A percentile compares a stretch with the other conserved stretches of the same genome.
These are phyloP conservation scores for Petunia secreta DNA, from an alignment of 257 asterid species.

Conservation along the genomic window DNA sequence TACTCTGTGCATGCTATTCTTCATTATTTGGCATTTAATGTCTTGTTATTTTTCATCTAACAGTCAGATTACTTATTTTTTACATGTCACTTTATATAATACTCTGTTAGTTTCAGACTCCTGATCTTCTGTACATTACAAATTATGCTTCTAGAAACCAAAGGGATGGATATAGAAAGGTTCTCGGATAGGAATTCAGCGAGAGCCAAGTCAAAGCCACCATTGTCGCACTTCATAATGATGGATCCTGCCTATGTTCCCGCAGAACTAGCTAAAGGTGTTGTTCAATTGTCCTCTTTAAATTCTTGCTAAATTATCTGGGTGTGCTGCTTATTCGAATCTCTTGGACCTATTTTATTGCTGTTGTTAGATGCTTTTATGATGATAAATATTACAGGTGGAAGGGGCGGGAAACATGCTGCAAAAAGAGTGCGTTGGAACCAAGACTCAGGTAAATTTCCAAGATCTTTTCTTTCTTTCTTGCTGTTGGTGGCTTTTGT, in stretches of 20 bases:
- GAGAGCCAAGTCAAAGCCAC: slow-evolving; percentile 39
- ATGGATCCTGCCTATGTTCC: slow-evolving; percentile 59
- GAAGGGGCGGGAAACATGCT: slow-evolving; percentile 37
- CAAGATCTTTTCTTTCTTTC: slow-evolving; percentile 17
- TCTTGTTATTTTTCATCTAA: background rate
- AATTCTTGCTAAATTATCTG: background rate
- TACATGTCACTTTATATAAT: background rate
- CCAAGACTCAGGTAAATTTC: slow-evolving; percentile 47
- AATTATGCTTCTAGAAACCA: slow-evolving; percentile 41
- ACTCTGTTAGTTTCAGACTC: background rate
- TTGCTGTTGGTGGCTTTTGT: background rate
- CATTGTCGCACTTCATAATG: slow-evolving; percentile 51
- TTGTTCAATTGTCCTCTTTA: slow-evolving; percentile 28
- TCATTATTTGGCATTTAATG: slow-evolving; percentile 17
- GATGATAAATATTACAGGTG: slow-evolving; percentile 42
- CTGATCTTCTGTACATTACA: slow-evolving; percentile 17
- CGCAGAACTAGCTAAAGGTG: slow-evolving; percentile 64
- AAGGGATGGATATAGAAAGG: slow-evolving; percentile 59
- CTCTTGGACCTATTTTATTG: slow-evolving; percentile 19
- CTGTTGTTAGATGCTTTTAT: slow-evolving; percentile 19
- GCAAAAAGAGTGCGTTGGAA: slow-evolving; percentile 60
- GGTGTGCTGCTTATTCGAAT: background rate
- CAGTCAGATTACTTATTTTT: background rate
- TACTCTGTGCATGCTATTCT: background rate
- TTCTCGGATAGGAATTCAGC: slow-evolving; percentile 45